Conservation (phyloP, 2,329 filamentous ascomycete genomes). For the Xylaria sp. region DNA sequence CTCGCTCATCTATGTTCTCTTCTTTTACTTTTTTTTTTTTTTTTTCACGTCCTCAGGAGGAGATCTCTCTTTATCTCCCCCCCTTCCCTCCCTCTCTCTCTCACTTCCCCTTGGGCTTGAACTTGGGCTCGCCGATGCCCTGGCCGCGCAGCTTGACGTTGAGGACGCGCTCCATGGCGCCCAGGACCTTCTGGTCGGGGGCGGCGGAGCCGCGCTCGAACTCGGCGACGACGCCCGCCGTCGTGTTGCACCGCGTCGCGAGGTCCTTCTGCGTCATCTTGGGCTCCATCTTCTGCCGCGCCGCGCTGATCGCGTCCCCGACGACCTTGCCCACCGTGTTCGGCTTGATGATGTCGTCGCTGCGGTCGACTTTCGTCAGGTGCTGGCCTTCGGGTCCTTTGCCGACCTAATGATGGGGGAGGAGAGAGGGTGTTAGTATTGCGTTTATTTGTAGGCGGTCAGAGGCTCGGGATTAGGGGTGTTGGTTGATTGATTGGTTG, state of each 20-base stretch:
- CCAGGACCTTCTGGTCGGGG: conserved; percentile 86
- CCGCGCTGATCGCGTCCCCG: conserved; percentile 82
- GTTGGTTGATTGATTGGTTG: too few species aligned
- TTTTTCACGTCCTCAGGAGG: background rate
- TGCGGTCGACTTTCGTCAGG: conserved; percentile 96
- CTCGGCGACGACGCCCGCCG: conserved; percentile 79
- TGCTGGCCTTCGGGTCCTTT: conserved; percentile 85
- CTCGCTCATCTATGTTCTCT: background rate
- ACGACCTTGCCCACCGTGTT: conserved; percentile 87
- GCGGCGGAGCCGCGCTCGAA: conserved; percentile 83
- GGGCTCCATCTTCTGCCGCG: conserved; percentile 83
- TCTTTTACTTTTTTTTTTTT: background rate
- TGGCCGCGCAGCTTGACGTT: conserved; percentile 87
- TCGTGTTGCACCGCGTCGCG: conserved; percentile 90
- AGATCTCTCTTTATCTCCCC: background rate
- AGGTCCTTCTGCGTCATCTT: conserved; percentile 95
- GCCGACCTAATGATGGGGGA: conserved; percentile 55
- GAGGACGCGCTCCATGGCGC: conserved; percentile 82
- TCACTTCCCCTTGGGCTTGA: conserved; percentile 78
- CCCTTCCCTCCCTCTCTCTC: background rate
- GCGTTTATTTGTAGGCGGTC: background rate
- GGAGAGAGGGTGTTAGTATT: conserved; percentile 36
- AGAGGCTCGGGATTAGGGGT: background rate
- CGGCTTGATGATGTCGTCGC: conserved; percentile 97
- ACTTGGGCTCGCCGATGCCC: conserved; percentile 87